A percentile compares a stretch with the other conserved stretches of the same genome.
phyloP scores from a whole-genome alignment of 371 early-diverging fungal genomes.

The Rhizopus arrhizus region DNA sequence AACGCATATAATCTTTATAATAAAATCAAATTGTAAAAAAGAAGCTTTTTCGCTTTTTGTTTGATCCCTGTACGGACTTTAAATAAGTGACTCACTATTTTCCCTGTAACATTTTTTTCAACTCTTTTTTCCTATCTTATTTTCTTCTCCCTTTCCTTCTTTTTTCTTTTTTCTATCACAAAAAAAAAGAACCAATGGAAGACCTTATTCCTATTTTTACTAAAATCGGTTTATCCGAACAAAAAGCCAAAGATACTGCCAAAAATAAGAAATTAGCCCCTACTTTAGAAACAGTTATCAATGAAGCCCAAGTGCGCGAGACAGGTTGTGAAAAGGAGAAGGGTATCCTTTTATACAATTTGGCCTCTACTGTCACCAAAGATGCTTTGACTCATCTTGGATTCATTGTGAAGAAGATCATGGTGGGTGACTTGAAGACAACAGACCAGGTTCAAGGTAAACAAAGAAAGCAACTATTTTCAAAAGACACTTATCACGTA shows the following conservation, averaged over 20 bases:
- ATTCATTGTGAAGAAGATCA: constrained; percentile 79
- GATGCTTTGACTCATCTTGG: constrained; percentile 72
- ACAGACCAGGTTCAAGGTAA: constrained; percentile 90
- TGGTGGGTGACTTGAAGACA: constrained; percentile 68
- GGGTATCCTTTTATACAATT: constrained; percentile 82
- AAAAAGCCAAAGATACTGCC: constrained; percentile 92
- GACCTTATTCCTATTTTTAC: constrained; percentile 71
- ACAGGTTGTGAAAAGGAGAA: constrained; percentile 65
- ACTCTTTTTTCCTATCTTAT: constrained; percentile 13
- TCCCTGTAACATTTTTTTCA: not conserved
- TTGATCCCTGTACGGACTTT: no score
- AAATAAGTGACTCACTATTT: not conserved
- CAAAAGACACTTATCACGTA: not conserved
- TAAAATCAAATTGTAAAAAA: no score
- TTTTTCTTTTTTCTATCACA: constrained; percentile 6
- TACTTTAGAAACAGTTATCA: constrained; percentile 65
- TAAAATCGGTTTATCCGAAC: constrained; percentile 85
- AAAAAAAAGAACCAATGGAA: constrained; percentile 36
- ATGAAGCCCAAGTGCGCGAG: constrained; percentile 66
- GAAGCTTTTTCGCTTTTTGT: no score
- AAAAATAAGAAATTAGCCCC: constrained; percentile 93
- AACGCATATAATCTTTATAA: no score
- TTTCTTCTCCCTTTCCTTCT: constrained; percentile 10
- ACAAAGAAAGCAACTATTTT: not conserved
- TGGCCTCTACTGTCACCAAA: constrained; percentile 86